Percentiles rank a stretch among this genome's conserved stretches.
These are phyloP conservation scores for Candida chauliodis DNA, from an alignment of 805 yeast species.

Conservation along the genomic window DNA sequence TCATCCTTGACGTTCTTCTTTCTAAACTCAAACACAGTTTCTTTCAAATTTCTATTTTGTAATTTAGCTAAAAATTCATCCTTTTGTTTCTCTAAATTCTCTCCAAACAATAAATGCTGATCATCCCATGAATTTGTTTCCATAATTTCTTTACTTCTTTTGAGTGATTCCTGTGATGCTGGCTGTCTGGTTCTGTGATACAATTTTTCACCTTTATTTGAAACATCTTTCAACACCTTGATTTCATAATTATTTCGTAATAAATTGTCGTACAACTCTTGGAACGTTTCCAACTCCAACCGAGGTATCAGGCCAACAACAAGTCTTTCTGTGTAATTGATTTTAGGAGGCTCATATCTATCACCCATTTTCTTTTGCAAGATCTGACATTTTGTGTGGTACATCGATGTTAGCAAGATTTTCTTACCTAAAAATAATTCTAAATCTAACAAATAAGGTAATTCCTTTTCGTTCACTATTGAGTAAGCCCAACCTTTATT, in stretches of 20 bases:
- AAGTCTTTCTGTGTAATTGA: slow-evolving; percentile 70
- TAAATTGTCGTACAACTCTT: slow-evolving; percentile 66
- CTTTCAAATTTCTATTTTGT: slow-evolving; percentile 66
- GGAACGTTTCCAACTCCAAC: slow-evolving; percentile 59
- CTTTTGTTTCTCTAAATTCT: slow-evolving; percentile 70
- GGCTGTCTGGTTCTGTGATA: slow-evolving; percentile 81
- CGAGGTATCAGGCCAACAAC: slow-evolving; percentile 85
- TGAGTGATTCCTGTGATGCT: slow-evolving; percentile 83
- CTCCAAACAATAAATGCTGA: slow-evolving; percentile 76
- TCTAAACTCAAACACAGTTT: slow-evolving; percentile 91
- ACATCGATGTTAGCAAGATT: slow-evolving; percentile 66
- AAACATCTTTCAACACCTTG: slow-evolving; percentile 59
- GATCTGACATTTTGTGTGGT: slow-evolving; percentile 55
- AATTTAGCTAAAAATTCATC: slow-evolving; percentile 67
- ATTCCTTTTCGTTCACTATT: slow-evolving; percentile 75
- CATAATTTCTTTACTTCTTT: slow-evolving; percentile 75
- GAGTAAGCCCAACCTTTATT: slow-evolving; percentile 97
- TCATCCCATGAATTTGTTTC: slow-evolving; percentile 79
- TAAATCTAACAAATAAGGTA: slow-evolving; percentile 86
- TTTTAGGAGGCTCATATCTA: slow-evolving; percentile 49
- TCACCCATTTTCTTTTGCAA: slow-evolving; percentile 44
- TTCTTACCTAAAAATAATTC: slow-evolving; percentile 88
- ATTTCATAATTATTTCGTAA: slow-evolving; percentile 67
- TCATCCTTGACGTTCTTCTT: slow-evolving; percentile 36
- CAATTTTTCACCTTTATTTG: slow-evolving; percentile 82